Percentiles rank a stretch among this genome's conserved stretches.
phyloP scores from a whole-genome alignment of 1,284 basidiomycete species.

The Pseudozyma sp. region DNA sequence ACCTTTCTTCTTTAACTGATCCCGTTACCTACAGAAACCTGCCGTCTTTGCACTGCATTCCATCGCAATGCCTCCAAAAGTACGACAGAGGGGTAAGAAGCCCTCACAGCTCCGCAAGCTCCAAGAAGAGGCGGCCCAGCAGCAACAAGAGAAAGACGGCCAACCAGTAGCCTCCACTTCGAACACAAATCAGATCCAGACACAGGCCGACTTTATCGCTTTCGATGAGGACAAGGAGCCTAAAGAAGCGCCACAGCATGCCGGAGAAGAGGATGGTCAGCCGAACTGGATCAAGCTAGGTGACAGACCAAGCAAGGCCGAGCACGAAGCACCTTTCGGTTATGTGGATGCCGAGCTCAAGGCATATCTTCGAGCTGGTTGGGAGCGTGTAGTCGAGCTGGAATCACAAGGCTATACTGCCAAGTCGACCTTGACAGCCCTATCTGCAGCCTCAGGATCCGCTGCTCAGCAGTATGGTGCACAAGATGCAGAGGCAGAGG shows the following conservation, averaged over 20 bases:
- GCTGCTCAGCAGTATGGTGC: slow-evolving; percentile 5
- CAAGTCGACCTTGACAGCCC: slow-evolving; percentile 30
- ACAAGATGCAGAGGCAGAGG: slow-evolving; percentile 27
- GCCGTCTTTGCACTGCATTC: neutral
- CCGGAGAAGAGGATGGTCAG: slow-evolving; percentile 13
- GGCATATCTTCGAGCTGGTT: slow-evolving; percentile 53
- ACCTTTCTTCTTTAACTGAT: neutral
- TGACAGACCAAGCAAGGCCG: slow-evolving; percentile 37
- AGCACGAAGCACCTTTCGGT: slow-evolving; percentile 60
- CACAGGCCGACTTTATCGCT: slow-evolving; percentile 33
- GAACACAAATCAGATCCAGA: slow-evolving; percentile 21
- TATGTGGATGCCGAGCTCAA: slow-evolving; percentile 63
- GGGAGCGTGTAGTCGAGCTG: slow-evolving; percentile 42
- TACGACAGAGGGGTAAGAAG: slow-evolving; percentile 54
- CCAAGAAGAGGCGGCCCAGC: slow-evolving; percentile 17
- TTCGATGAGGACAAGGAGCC: slow-evolving; percentile 22
- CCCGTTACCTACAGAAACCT: neutral
- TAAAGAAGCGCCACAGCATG: neutral
- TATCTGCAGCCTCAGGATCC: slow-evolving; percentile 9
- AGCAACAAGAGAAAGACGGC: slow-evolving; percentile 14
- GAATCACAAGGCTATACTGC: slow-evolving; percentile 29
- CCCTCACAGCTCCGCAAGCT: slow-evolving; percentile 41
- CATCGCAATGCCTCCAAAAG: slow-evolving; percentile 33
- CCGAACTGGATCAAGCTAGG: slow-evolving; percentile 43
- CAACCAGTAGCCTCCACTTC: slow-evolving; percentile 22